These are phyloP conservation scores for Brassica hybrid DNA, from an alignment of 441 rosid genomes.

Conservation along the genomic window DNA sequence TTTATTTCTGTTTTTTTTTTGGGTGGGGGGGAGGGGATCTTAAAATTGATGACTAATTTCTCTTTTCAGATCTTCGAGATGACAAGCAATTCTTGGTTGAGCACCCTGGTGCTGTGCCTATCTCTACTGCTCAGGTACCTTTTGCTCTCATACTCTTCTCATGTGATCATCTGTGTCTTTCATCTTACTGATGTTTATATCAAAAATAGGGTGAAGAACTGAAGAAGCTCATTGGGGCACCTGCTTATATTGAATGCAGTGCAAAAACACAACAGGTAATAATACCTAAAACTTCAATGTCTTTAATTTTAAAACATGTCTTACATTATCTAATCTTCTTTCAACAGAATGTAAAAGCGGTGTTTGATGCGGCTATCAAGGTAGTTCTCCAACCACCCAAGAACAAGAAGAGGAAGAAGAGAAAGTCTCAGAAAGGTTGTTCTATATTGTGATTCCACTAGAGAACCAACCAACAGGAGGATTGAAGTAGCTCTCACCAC, in stretches of 20 bases:
- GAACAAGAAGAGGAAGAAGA: constrained; percentile 90
- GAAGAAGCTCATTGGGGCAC: constrained; percentile 78
- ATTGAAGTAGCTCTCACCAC: neutral
- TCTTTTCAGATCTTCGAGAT: constrained; percentile 79
- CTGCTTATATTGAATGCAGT: constrained; percentile 88
- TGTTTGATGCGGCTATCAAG: constrained; percentile 94
- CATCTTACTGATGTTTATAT: constrained; percentile 9
- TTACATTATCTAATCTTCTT: neutral
- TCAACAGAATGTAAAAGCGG: constrained; percentile 88
- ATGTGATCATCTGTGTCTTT: neutral
- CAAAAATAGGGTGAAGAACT: constrained; percentile 75
- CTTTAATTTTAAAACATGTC: neutral
- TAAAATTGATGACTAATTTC: neutral
- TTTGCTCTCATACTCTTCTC: constrained; percentile 1
- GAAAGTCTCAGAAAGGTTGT: constrained; percentile 72
- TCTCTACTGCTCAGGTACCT: constrained; percentile 76
- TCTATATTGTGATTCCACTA: constrained; percentile 64
- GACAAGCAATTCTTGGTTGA: constrained; percentile 77
- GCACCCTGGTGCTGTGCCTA: constrained; percentile 91
- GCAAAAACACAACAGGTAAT: constrained; percentile 93
- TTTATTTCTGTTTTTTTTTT: neutral
- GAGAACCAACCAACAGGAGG: constrained; percentile 21
- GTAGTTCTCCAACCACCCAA: constrained; percentile 96
- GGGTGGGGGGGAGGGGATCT: neutral
- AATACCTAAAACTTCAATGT: constrained; percentile 1